phyloP scores from a whole-genome alignment of 495 filamentous ascomycete species.

The Aspergillus cristatus region DNA sequence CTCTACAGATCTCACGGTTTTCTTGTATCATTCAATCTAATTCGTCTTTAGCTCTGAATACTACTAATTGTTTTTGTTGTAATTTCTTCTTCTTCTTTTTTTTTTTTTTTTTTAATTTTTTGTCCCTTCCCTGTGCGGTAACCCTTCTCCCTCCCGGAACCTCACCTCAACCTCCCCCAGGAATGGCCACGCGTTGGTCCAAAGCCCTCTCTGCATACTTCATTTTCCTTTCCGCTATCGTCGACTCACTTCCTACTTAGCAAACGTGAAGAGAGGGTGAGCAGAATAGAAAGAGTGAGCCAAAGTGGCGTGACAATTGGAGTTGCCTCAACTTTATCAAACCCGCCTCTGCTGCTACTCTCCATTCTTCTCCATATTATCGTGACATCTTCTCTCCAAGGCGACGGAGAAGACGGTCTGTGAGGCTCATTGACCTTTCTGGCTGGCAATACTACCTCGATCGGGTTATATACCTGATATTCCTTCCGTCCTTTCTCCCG shows the following conservation, averaged over 20 bases:
- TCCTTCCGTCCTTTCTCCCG: background rate
- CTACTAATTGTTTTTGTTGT: too few relatives aligned
- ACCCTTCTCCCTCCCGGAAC: constrained; percentile 8
- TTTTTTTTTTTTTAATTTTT: background rate
- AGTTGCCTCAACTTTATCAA: background rate
- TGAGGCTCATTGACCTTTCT: too few relatives aligned
- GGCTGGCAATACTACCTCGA: background rate
- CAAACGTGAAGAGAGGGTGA: too few relatives aligned
- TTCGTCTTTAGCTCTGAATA: too few relatives aligned
- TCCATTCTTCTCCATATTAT: background rate
- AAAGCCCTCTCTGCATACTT: constrained; percentile 13
- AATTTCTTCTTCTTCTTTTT: too few relatives aligned
- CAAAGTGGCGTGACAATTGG: background rate
- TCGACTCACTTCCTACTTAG: too few relatives aligned
- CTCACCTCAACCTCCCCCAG: constrained; percentile 13
- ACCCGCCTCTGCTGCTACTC: constrained; percentile 5
- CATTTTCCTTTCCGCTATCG: constrained; percentile 6
- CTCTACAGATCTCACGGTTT: too few relatives aligned
- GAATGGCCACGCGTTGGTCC: constrained; percentile 36
- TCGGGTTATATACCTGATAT: background rate
- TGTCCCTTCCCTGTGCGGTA: background rate
- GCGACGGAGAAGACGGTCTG: too few relatives aligned
- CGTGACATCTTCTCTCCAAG: too few relatives aligned
- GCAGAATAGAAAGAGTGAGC: background rate
- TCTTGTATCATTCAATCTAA: too few relatives aligned